A percentile compares a stretch with the other conserved stretches of the same genome.
Conservation (phyloP, 768 basidiomycete genomes). For the Scleroderma citrinum region DNA sequence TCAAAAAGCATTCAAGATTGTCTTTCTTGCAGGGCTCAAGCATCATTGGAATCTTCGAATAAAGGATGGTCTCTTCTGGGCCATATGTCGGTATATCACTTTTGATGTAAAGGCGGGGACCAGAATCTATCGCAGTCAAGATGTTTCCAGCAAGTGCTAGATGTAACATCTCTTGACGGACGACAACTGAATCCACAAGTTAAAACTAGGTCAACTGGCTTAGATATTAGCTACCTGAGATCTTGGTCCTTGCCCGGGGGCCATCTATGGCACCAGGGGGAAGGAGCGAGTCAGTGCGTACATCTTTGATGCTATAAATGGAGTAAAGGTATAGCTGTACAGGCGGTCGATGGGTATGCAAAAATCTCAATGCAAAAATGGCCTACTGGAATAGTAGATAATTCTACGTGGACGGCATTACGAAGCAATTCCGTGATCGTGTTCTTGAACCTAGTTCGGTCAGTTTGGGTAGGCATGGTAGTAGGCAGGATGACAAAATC, state of each 20-base stretch:
- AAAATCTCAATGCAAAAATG: neutral
- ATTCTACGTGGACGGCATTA: neutral
- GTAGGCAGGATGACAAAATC: too few relatives aligned
- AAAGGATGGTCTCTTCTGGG: constrained; percentile 1
- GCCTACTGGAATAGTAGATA: constrained; percentile 4
- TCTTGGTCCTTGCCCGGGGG: neutral
- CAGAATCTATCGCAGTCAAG: constrained; percentile 4
- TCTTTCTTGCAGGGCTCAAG: constrained; percentile 9
- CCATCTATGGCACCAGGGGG: neutral
- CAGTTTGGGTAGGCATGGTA: neutral
- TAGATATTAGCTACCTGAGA: neutral
- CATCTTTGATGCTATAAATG: constrained; percentile 1
- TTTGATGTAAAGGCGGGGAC: constrained; percentile 4
- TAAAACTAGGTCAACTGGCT: neutral
- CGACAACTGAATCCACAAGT: constrained; percentile 5
- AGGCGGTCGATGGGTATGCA: neutral
- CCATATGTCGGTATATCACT: constrained; percentile 4
- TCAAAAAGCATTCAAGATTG: constrained; percentile 11
- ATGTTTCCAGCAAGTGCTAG: constrained; percentile 13
- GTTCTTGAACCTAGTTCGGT: neutral
- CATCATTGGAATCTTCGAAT: constrained; percentile 7
- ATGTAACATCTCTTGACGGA: constrained; percentile 16
- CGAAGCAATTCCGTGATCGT: neutral
- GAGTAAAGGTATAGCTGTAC: constrained; percentile 5
- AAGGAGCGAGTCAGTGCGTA: neutral